These are phyloP conservation scores for Dorcoceras hygrometricum DNA, from an alignment of 257 asterid species.

Conservation along the genomic window DNA sequence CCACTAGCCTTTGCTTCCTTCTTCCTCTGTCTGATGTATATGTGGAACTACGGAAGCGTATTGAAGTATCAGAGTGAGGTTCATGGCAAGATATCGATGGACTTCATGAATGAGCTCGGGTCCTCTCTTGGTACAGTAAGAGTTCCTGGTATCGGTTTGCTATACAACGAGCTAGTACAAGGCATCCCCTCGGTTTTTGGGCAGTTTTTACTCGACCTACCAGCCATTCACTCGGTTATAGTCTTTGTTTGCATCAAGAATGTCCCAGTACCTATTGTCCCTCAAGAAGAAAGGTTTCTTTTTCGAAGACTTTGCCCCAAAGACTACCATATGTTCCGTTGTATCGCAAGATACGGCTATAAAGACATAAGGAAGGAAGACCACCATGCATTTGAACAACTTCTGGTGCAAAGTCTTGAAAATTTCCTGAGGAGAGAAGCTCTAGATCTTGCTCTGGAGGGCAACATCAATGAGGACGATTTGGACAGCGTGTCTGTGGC, in stretches of 20 bases:
- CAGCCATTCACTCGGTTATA: constrained; percentile 81
- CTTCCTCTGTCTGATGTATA: constrained; percentile 79
- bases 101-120: constrained; percentile 75
- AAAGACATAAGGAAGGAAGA: constrained; percentile 89
- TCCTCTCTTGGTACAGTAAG: constrained; percentile 76
- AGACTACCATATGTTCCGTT: constrained; percentile 91
- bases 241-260: constrained; percentile 89
- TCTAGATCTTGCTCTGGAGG: constrained; percentile 63
- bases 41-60: constrained; percentile 92
- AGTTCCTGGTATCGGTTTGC: constrained; percentile 85
- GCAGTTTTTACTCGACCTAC: constrained; percentile 74
- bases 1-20: constrained; percentile 74
- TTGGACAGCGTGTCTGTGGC: constrained; percentile 41
- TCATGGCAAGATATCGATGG: constrained; percentile 71
- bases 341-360: constrained; percentile 91
- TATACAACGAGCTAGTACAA: constrained; percentile 86
- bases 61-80: constrained; percentile 84
- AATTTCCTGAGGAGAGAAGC: constrained; percentile 76
- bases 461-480: constrained; percentile 29
- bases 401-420: constrained; percentile 73
- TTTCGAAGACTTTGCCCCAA: constrained; percentile 81
- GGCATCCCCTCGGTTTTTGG: constrained; percentile 87
- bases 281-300: constrained; percentile 81
- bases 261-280: constrained; percentile 84
- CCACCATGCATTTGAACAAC: constrained; percentile 76